Evolutionary conservation across 2,329 filamentous ascomycete species (phyloP), one percentile per base, ranked within the genome.

Genomic region (Trichophyton verrucosum): DNA sequence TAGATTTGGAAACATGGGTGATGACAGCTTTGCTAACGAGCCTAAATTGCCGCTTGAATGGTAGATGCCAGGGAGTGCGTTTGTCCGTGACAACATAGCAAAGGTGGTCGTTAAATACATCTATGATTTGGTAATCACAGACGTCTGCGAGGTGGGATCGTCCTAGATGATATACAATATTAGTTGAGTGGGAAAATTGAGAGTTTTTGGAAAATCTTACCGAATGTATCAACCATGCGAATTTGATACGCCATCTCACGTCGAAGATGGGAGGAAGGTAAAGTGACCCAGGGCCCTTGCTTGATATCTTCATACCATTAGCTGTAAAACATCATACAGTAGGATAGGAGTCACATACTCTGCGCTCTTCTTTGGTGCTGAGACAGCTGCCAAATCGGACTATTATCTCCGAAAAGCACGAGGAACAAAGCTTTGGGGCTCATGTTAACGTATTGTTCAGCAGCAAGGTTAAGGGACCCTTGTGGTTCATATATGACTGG

Each of bases 381-480:
- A 33, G 97, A 79, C 68, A 92, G 85, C 67, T 94, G 90, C 75
- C 96, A 99, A 44, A 97, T 86, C 38, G 91, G 89, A 71, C 89
- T 95, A 75, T 92, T 95, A 73, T 99, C 94, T 42, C 94, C 94
- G 73, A 97, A 99, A 58, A 99, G 81, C 15, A 97, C 89, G 70
- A 97, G 92, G 73, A 97, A 99, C 61, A 96, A 85, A 0, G 89
- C 90, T 73, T 99, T 97, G 55, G 94, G 87, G 64, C 89, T 95
- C 63, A 97, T 86, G 66, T 95, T 88, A 71, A 95, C 96, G 65
- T 90, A 82, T 63, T 88, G 84, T 71, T 95, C 89, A 0, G 88
- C 83, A 6, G 86, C 86, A 65, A 87, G 81, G 65, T 83, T 80
- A 59, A 86, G 83, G 82, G 95, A 91, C 59, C 86, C 89, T 63